Conservation (phyloP, 202 grass and related monocot genomes). For the Schoenoplectus tabernaemontani region DNA sequence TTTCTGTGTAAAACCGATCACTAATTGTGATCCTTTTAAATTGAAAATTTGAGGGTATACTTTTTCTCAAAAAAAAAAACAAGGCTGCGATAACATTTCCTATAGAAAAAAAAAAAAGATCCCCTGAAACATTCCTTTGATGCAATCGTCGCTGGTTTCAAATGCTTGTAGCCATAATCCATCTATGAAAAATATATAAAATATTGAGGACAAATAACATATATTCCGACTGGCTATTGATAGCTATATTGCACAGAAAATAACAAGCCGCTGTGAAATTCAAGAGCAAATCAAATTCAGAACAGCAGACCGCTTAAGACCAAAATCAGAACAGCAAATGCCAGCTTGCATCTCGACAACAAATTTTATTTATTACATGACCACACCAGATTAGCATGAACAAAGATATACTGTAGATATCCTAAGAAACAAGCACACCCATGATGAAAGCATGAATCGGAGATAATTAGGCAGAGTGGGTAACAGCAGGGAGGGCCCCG, state of each 20-base stretch:
- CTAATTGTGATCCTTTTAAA: no score
- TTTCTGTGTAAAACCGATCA: no score
- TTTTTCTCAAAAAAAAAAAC: no score
- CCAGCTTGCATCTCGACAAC: not conserved
- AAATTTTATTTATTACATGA: not conserved
- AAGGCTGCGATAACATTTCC: no score
- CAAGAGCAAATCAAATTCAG: not conserved
- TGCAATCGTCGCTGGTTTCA: not conserved
- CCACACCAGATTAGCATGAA: not conserved
- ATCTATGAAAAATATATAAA: not conserved
- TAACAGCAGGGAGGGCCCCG: constrained; percentile 35
- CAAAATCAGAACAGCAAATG: not conserved
- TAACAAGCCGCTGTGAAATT: not conserved
- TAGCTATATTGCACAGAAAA: not conserved
- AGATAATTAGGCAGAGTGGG: constrained; percentile 17
- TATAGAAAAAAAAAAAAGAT: no score
- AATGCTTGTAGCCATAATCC: not conserved
- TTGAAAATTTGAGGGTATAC: no score
- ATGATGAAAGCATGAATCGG: not conserved
- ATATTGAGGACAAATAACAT: not conserved
- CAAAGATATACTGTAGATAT: not conserved
- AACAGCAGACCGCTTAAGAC: not conserved
- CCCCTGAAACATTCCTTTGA: not conserved
- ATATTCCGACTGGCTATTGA: not conserved
- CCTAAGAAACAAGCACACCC: not conserved